Percentiles rank a stretch among this genome's conserved stretches.
Evolutionary conservation across 108 stramenopile genomes (phyloP).

Genomic region (Schizochytrium sp.): DNA sequence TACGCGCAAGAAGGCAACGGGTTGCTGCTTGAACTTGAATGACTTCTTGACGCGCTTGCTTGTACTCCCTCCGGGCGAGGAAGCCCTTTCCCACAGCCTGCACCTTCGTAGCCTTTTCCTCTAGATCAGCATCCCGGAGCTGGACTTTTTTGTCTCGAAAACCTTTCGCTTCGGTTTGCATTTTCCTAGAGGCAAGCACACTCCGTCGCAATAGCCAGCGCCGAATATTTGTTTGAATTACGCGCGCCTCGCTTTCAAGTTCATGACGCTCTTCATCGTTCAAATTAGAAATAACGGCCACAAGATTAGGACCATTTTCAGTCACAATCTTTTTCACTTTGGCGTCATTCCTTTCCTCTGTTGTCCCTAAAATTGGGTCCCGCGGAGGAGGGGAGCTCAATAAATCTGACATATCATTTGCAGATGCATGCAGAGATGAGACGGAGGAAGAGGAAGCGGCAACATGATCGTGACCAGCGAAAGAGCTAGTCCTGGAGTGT

Average conservation of each 20-base stretch:
- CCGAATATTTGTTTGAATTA: conserved; percentile 41
- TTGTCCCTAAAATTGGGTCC: too few relatives aligned
- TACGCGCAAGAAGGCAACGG: conserved; percentile 47
- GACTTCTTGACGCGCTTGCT: conserved; percentile 41
- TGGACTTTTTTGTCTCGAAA: conserved; percentile 30
- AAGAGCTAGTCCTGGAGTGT: conserved; percentile 10
- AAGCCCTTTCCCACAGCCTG: conserved; percentile 57
- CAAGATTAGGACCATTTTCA: neutral
- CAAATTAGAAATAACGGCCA: conserved; percentile 38
- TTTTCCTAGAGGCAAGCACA: conserved; percentile 50
- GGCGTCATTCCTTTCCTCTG: neutral
- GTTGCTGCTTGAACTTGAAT: conserved; percentile 46
- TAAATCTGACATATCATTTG: too few relatives aligned
- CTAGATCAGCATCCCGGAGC: neutral
- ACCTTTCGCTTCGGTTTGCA: conserved; percentile 40
- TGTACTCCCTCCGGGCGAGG: conserved; percentile 43
- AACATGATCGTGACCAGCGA: neutral
- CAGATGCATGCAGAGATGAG: neutral
- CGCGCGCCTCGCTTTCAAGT: conserved; percentile 7
- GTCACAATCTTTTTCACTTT: conserved; percentile 49
- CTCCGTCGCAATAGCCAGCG: conserved; percentile 7
- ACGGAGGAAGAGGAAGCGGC: neutral
- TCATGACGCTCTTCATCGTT: conserved; percentile 43
- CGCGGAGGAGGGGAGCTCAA: too few relatives aligned
- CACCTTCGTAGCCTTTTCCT: conserved; percentile 32